Evolutionary conservation across 148 eudicot species (phyloP), one percentile per base, ranked within the genome.

Genomic region (Chenopodium album): DNA sequence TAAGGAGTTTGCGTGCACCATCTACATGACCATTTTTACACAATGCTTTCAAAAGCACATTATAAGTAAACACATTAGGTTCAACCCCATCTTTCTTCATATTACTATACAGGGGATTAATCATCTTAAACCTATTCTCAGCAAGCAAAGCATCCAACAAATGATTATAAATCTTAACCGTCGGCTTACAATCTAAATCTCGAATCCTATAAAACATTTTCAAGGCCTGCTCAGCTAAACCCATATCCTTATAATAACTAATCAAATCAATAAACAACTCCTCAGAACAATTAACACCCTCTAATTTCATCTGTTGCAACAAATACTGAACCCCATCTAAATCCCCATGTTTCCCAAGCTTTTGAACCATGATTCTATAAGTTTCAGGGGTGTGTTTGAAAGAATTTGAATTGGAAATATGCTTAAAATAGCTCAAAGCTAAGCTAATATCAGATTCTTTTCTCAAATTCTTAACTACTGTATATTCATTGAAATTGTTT

Each of bases 21-120:
- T 90, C 92, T 62, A 91, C 76, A 68, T 91, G 88, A 52, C 91
- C 84, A 88, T 90, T 92, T 85, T 90, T 92, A 77, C 98, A 92
- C 84, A 94, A 87, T 0, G 97, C 97, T 81, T 94, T 94, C 94
- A 94, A 82, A 56, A 94, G 90, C 75, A 92, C 88, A 81, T 94
- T 94, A 81, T 94, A 94, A 4, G 98, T 94, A 83, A 86, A 94
- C 86, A 91, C 91, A 82, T 91, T 92, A 11, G 98, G 94, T 82
- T 90, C 94, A 22, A 94, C 73, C 77, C 94, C 94, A 78, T 92
- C 97, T 80, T 88, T 90, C 90, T 90, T 91, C 98, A 94, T 94
- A 60, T 92, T 88, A 78, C 87, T 56, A 85, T 91, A 94, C 29
- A 92, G 50, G 9, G 92, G 90, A 81, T 87, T 91, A 41, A 92